phyloP scores from a whole-genome alignment of 1,139 yeast species.

The Taphrina pruni region DNA sequence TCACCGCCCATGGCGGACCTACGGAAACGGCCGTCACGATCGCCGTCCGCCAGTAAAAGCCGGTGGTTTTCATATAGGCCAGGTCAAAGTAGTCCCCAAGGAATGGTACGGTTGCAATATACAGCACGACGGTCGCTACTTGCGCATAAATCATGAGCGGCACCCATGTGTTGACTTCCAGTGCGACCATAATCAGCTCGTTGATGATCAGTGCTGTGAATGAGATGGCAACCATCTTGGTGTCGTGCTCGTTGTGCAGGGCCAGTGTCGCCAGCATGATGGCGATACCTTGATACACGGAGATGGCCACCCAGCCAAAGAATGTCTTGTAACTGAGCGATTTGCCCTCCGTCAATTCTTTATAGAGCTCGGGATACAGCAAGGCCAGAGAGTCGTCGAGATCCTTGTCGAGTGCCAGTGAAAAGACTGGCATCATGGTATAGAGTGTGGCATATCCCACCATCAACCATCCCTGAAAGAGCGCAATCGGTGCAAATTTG shows the following conservation, averaged over 20 bases:
- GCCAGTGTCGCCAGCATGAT: conserved; percentile 32
- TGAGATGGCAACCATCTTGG: conserved; percentile 81
- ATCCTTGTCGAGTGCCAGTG: conserved; percentile 87
- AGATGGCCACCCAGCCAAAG: conserved; percentile 86
- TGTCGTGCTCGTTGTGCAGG: conserved; percentile 49
- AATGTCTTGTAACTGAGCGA: conserved; percentile 86
- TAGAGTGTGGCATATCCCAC: conserved; percentile 97
- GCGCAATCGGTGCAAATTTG: conserved; percentile 87
- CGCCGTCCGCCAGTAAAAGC: conserved; percentile 72
- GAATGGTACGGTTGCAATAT: conserved; percentile 77
- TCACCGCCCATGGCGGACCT: conserved; percentile 87
- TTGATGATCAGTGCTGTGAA: conserved; percentile 80
- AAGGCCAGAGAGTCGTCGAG: conserved; percentile 88
- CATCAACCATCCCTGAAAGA: conserved; percentile 91
- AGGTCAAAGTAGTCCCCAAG: conserved; percentile 83
- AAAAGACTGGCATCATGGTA: conserved; percentile 98
- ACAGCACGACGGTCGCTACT: conserved; percentile 69
- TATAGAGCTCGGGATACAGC: conserved; percentile 91
- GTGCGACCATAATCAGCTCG: conserved; percentile 90
- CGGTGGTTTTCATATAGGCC: conserved; percentile 62
- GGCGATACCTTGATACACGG: conserved; percentile 77
- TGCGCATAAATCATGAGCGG: conserved; percentile 71
- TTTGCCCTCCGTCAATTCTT: conserved; percentile 85
- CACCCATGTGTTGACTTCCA: conserved; percentile 86
- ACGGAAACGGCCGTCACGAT: conserved; percentile 73